Base-by-base conservation (phyloP, 352 stramenopile species). In the Thraustochytrium sp. region DNA sequence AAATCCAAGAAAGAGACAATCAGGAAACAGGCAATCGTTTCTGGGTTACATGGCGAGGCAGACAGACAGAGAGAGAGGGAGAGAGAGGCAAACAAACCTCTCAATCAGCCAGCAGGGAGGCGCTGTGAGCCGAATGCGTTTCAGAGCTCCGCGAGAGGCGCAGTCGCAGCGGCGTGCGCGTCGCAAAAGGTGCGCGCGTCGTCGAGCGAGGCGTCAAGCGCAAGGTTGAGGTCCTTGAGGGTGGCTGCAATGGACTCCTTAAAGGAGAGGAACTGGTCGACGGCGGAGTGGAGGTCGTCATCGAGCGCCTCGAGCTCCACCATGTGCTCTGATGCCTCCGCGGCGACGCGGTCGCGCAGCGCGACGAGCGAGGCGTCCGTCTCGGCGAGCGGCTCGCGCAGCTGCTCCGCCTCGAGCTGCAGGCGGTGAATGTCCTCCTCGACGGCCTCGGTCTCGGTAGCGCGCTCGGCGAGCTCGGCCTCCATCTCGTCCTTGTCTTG, bases 401-500 rank as follows among this genome's bases (percentile, higher is more conserved):
- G 34, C n/a, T 49, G 11, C 11, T 51, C 53, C 23, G 34, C 53
- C 23, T 82, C 49, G 11, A 46, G 37, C 46, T 73, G 4, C n/a
- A 73, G 36, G 18, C 26, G 48, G 49, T 82, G 49, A 37, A 74
- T 82, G 42, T 8, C 49, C 49, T 74, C 53, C 74, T 82, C 49
- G 18, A 82, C 74, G 11, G 21, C 37, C 74, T 82, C 53, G n/a
- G 56, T 82, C 42, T 73, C 74, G 3, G 48, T 11, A 38, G 74
- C 74, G 42, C 74, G 56, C 9, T 26, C 9, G 16, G 51, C 42
- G 9, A 73, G 44, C 55, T 74, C 49, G 21, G 16, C 53, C 38
- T 82, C 74, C 74, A 82, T 73, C 16, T 26, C 55, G 4, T 31
- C 34, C 74, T 82, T 74, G 36, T 53, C 74, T 13, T 73, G n/a